phyloP scores from a whole-genome alignment of 306 rosid genomes.

The Ormosia emarginata region DNA sequence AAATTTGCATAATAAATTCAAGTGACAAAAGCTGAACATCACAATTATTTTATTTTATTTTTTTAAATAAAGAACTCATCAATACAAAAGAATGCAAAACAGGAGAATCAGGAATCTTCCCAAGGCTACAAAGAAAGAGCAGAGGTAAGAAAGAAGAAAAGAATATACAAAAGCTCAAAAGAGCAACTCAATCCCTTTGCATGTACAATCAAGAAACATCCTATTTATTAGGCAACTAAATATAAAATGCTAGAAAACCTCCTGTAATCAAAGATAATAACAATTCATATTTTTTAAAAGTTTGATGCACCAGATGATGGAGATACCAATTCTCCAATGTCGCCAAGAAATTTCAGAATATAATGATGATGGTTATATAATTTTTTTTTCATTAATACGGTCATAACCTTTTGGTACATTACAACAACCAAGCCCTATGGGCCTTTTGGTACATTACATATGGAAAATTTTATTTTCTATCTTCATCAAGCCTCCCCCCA shows the following conservation, averaged over 20 bases:
- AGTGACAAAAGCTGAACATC: neutral
- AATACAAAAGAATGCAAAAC: neutral
- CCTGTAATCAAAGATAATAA: neutral
- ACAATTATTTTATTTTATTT: neutral
- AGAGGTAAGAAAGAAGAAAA: slow-evolving; percentile 5
- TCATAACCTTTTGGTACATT: neutral
- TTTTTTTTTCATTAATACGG: neutral
- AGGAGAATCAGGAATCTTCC: slow-evolving; percentile 1
- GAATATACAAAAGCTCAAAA: neutral
- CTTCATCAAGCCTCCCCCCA: neutral
- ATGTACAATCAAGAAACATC: neutral
- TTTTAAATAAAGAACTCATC: neutral
- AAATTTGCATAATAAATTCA: slow-evolving; percentile 9
- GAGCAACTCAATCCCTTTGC: neutral
- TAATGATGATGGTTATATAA: neutral
- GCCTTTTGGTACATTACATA: neutral
- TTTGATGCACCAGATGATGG: slow-evolving; percentile 8
- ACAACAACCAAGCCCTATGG: neutral
- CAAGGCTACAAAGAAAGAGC: neutral
- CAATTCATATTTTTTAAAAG: neutral
- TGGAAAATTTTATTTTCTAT: neutral
- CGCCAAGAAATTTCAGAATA: slow-evolving; percentile 10
- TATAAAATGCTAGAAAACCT: neutral
- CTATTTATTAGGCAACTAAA: neutral
- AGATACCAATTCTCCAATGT: neutral